Evolutionary conservation across 2,329 filamentous ascomycete genomes (phyloP).

Genomic region (Aspergillus clavatus): DNA sequence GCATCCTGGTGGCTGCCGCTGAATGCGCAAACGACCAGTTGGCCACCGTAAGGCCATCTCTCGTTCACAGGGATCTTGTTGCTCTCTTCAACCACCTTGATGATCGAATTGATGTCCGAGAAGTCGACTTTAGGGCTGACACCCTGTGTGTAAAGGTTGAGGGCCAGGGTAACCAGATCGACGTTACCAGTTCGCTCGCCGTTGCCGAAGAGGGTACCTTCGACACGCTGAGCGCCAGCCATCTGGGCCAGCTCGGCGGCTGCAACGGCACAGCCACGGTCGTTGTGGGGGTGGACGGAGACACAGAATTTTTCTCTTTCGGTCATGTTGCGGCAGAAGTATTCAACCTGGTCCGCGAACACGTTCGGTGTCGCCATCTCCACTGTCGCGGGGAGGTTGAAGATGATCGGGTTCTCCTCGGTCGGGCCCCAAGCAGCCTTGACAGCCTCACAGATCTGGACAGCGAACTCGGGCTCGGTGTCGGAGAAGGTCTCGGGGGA

Average conservation of each 20-base stretch:
- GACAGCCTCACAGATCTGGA: conserved; percentile 84
- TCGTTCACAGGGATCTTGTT: conserved; percentile 94
- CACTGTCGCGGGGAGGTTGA: conserved; percentile 94
- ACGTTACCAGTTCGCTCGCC: conserved; percentile 95
- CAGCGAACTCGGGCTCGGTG: conserved; percentile 73
- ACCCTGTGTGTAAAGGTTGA: conserved; percentile 95
- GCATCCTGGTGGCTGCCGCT: conserved; percentile 91
- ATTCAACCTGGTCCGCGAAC: conserved; percentile 94
- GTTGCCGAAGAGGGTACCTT: conserved; percentile 91
- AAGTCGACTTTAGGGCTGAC: conserved; percentile 83
- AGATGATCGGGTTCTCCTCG: conserved; percentile 77
- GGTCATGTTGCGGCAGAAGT: conserved; percentile 80
- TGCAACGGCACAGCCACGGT: conserved; percentile 82
- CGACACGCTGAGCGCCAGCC: conserved; percentile 90
- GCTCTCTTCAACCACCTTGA: conserved; percentile 82
- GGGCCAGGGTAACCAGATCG: conserved; percentile 82
- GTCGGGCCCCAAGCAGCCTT: conserved; percentile 88
- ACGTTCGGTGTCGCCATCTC: conserved; percentile 93
- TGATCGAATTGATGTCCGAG: conserved; percentile 78
- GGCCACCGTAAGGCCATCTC: conserved; percentile 83
- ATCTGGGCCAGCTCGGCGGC: conserved; percentile 91
- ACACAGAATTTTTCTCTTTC: conserved; percentile 84
- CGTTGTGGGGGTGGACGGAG: conserved; percentile 91
- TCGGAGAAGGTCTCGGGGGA: conserved; percentile 72
- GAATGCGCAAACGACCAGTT: conserved; percentile 88